Percentiles rank a stretch among this genome's conserved stretches.
Conservation (phyloP, 257 asterid genomes). For the Plantago major region DNA sequence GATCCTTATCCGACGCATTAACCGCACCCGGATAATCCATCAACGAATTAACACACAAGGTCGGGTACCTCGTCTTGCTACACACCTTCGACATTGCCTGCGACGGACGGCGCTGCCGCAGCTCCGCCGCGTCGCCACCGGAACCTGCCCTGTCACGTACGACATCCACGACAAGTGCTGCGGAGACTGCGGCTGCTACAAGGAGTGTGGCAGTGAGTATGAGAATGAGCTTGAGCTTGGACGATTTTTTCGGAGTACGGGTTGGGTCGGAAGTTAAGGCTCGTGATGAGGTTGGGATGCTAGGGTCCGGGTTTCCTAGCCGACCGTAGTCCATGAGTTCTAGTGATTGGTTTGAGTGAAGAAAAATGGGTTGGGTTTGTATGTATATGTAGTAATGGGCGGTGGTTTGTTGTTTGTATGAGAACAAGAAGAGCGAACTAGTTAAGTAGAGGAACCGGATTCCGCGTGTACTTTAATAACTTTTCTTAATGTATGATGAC, state of each 20-base stretch:
- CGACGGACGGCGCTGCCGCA: constrained; percentile 46
- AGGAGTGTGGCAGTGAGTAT: constrained; percentile 45
- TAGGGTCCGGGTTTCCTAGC: constrained; percentile 45
- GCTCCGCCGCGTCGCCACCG: constrained; percentile 17
- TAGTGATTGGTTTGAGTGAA: background rate
- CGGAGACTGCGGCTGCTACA: constrained; percentile 48
- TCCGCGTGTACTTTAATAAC: background rate
- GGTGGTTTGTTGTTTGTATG: too few relatives aligned
- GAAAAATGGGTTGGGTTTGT: constrained; percentile 1
- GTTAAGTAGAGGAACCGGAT: background rate
- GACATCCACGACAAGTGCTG: constrained; percentile 33
- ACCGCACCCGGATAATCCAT: constrained; percentile 71
- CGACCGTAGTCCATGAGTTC: constrained; percentile 52
- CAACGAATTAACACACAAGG: constrained; percentile 64
- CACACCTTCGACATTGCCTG: constrained; percentile 72
- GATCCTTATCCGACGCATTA: constrained; percentile 68
- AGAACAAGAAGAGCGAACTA: too few relatives aligned
- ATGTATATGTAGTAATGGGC: background rate
- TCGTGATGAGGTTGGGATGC: constrained; percentile 29
- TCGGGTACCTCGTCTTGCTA: constrained; percentile 54
- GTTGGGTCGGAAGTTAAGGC: constrained; percentile 26
- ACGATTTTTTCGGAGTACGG: constrained; percentile 28
- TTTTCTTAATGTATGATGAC: background rate
- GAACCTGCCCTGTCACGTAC: constrained; percentile 28
- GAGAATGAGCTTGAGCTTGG: constrained; percentile 45